These are phyloP conservation scores for Sextonia rubra DNA, from an alignment of 164 flowering plant genomes.

Conservation along the genomic window DNA sequence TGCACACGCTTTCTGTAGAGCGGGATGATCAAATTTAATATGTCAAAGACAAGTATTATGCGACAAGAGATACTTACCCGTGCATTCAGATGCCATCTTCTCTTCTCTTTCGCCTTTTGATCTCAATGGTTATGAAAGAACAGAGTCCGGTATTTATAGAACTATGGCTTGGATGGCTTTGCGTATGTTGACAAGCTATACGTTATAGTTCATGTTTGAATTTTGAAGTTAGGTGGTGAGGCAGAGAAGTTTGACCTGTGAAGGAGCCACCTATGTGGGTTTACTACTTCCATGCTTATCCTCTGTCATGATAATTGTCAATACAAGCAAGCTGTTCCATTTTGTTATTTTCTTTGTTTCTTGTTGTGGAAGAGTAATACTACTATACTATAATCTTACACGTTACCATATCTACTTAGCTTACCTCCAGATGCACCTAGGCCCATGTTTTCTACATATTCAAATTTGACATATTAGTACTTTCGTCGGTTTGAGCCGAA, in stretches of 20 bases:
- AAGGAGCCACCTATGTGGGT: background rate
- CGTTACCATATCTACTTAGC: too few relatives aligned
- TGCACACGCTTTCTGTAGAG: background rate
- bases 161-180: background rate
- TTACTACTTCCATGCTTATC: background rate
- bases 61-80: background rate
- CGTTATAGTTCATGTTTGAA: background rate
- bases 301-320: too few relatives aligned
- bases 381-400: too few relatives aligned
- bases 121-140: background rate
- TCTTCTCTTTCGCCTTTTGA: background rate
- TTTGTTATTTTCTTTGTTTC: too few relatives aligned
- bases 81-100: background rate
- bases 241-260: background rate
- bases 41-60: background rate
- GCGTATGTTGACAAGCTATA: background rate
- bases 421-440: too few relatives aligned
- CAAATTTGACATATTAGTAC: too few relatives aligned
- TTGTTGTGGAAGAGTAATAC: too few relatives aligned
- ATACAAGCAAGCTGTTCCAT: too few relatives aligned
- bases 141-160: background rate
- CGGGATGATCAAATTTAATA: background rate
- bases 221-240: background rate
- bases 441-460: too few relatives aligned
- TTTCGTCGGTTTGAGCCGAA: too few relatives aligned